Percentiles rank a stretch among this genome's conserved stretches.
Evolutionary conservation across 139 green algal genomes (phyloP).

Genomic region (Chlorella vulgaris): DNA sequence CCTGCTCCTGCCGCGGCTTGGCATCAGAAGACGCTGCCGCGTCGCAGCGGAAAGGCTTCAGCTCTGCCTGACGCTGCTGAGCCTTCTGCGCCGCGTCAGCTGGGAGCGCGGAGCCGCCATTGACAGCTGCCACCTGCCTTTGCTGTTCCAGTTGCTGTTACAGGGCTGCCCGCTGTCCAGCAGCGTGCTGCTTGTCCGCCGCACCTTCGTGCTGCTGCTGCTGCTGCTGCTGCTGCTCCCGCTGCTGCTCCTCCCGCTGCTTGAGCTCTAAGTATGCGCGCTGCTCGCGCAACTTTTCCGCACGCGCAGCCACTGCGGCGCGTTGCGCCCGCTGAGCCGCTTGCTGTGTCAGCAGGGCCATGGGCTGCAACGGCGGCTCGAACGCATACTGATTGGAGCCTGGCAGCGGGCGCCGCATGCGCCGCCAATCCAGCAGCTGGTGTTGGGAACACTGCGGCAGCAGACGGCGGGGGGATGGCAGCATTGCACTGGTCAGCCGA

Average conservation of each 20-base stretch:
- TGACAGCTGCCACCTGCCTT: too few species aligned
- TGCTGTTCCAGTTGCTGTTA: too few species aligned
- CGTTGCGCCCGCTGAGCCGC: not conserved
- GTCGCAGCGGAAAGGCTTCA: not conserved
- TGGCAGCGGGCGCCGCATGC: conserved; percentile 7
- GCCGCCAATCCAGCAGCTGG: conserved; percentile 17
- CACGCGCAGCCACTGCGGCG: not conserved
- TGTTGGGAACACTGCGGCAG: not conserved
- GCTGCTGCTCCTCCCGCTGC: not conserved
- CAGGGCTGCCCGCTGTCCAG: too few species aligned
- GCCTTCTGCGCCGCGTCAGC: too few species aligned
- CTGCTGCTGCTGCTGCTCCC: conserved; percentile 2
- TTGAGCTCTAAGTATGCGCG: not conserved
- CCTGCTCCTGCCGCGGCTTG: not conserved
- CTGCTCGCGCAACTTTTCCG: not conserved
- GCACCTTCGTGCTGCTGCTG: not conserved
- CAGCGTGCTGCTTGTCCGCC: not conserved
- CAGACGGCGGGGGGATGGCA: too few species aligned
- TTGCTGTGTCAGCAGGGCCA: conserved; percentile 3
- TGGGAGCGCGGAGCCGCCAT: too few species aligned
- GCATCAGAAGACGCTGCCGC: not conserved
- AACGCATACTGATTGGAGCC: conserved; percentile 6
- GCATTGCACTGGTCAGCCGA: too few species aligned
- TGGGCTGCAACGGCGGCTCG: conserved; percentile 23
- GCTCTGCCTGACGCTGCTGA: too few species aligned